Base-by-base conservation (phyloP, 345 rosid genomes). In the Corchorus olitorius region DNA sequence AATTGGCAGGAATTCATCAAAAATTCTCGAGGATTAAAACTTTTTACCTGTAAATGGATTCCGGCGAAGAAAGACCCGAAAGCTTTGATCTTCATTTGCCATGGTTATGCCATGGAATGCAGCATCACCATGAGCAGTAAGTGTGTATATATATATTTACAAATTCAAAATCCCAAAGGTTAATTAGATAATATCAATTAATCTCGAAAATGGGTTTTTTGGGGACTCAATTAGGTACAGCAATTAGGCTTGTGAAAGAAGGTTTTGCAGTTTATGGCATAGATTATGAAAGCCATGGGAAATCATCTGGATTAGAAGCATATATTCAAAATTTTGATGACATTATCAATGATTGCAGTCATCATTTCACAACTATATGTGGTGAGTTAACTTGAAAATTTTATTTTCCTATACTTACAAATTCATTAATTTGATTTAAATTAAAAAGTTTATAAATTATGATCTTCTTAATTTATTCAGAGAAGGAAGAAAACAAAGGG, bases 101-200 rank as follows among this genome's bases (percentile, higher is more conserved):
- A 93, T 74, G 98, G 98, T 8, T 93, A 93, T 64, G 97, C 84
- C 76, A 93, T 93, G 98, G 98, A 93, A 64, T 88, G 94, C 84
- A 91, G 97, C 88, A 84, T 91, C 74, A 89, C 94, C 84, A 89
- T 93, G 98, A 79, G 83, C 80, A 89, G 97, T 93, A 46, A 1
- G 43, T 39, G 27, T 27, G 27, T 27, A 1, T 27, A 27, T 27
- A 27, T 27, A 39, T 4, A 64, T 64, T 64, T 15, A 48, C 50
- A 48, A 1, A 64, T 16, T 27, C 2, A 6, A 37, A 34, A 37
- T 37, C 12, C 12, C 7, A 37, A 6, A n/a, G 19, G 27, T 19
- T 8, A 55, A 55, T 50, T 14, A 50, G 14, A 6, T 39, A 39
- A 39, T 39, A 4, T 3, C 5, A 39, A 6, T 6, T 39, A 6